Evolutionary conservation across 1,284 basidiomycete species (phyloP).

Genomic region (Austroboletus novae-zelandiae): DNA sequence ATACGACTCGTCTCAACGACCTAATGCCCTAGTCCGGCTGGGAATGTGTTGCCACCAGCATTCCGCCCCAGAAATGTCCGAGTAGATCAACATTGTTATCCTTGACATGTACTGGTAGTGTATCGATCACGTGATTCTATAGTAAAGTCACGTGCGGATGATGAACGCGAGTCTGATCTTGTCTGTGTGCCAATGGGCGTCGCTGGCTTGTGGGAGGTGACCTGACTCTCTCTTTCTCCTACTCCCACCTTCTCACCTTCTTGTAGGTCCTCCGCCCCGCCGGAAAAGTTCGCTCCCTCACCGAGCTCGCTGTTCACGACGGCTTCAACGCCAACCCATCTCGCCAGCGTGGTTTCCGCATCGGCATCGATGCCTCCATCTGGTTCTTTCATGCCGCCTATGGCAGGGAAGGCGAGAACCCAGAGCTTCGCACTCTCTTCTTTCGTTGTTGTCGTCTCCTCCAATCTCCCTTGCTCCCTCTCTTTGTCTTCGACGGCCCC

Average conservation of each 20-base stretch:
- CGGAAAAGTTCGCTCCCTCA: conserved; percentile 60
- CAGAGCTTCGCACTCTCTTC: conserved; percentile 72
- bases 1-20: too few relatives aligned
- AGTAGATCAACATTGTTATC: too few relatives aligned
- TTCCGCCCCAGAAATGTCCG: too few relatives aligned
- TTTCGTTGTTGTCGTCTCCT: conserved; percentile 75
- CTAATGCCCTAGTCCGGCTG: too few relatives aligned
- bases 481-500: conserved; percentile 96
- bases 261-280: conserved; percentile 62
- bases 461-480: conserved; percentile 75
- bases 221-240: too few relatives aligned
- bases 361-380: conserved; percentile 79
- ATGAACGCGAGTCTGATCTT: conserved; percentile 6
- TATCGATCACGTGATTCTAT: conserved; percentile 1
- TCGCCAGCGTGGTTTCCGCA: conserved; percentile 59
- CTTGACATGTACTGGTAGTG: too few relatives aligned
- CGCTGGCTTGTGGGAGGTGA: conserved; percentile 45
- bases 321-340: conserved; percentile 65
- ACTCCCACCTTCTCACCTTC: too few relatives aligned
- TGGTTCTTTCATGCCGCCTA: conserved; percentile 81
- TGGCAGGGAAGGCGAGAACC: conserved; percentile 75
- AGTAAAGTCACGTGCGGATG: conserved; percentile 8
- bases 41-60: too few relatives aligned
- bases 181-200: conserved; percentile 40
- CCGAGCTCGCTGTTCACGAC: conserved; percentile 64